These are phyloP conservation scores for Fusarium mangiferae DNA, from an alignment of 2,329 filamentous ascomycete genomes.

Conservation along the genomic window DNA sequence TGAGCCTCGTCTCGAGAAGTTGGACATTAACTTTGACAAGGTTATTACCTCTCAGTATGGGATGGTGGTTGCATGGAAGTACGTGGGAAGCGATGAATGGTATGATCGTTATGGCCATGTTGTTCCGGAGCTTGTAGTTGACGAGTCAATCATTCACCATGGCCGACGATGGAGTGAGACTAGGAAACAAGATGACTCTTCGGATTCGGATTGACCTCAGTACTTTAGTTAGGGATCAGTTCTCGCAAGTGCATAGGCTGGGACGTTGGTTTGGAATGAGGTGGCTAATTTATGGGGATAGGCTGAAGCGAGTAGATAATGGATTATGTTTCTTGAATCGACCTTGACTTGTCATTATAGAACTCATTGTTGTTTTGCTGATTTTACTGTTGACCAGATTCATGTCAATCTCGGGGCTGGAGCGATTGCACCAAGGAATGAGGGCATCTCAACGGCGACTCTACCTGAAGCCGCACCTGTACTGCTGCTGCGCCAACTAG, in stretches of 20 bases:
- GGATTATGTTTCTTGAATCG: accelerated
- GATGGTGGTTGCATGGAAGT: not conserved
- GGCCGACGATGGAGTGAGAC: not conserved
- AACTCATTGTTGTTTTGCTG: too few species aligned
- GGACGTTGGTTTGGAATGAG: not conserved
- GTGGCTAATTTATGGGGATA: too few species aligned
- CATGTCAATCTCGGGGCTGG: too few species aligned
- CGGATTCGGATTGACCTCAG: accelerated
- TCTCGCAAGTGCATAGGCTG: too few species aligned
- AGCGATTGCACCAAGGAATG: too few species aligned
- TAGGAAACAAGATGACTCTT: not conserved
- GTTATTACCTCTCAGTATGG: not conserved
- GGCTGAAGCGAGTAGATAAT: not conserved
- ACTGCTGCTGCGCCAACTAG: too few species aligned
- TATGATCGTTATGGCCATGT: not conserved
- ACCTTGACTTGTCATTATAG: too few species aligned
- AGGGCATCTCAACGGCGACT: too few species aligned
- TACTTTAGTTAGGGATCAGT: too few species aligned
- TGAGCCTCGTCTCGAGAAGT: not conserved
- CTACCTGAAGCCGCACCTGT: too few species aligned
- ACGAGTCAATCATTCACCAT: not conserved
- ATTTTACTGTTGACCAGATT: too few species aligned
- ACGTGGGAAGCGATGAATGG: not conserved
- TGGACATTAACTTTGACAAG: not conserved
- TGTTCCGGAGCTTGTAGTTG: not conserved